phyloP scores from a whole-genome alignment of 1,139 yeast genomes.

The Candida pseudoviswanathii region DNA sequence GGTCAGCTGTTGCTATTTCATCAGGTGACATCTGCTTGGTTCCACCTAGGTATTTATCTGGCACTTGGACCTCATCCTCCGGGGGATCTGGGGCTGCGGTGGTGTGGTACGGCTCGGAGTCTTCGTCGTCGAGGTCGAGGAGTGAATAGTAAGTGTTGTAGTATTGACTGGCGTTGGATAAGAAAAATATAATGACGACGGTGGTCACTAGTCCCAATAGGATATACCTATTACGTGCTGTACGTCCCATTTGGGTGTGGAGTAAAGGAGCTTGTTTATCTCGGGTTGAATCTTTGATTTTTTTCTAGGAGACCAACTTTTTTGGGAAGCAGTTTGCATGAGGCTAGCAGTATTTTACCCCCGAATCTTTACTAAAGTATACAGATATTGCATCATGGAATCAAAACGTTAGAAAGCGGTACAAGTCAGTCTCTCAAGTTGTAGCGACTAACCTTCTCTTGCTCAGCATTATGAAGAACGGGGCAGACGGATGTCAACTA shows the following conservation, averaged over 20 bases:
- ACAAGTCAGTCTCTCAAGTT: no score
- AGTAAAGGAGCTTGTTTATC: no score
- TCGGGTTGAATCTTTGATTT: no score
- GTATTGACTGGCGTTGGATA: neutral
- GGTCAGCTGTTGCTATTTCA: constrained; percentile 15
- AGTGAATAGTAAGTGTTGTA: neutral
- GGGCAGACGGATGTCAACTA: no score
- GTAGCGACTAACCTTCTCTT: no score
- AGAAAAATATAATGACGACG: neutral
- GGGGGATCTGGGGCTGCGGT: neutral
- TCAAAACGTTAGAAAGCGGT: no score
- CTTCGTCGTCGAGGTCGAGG: neutral
- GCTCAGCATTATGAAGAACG: no score
- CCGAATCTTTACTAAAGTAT: no score
- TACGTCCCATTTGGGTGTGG: neutral
- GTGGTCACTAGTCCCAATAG: neutral
- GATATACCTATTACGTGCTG: neutral
- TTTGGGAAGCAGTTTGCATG: no score
- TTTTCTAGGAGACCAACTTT: no score
- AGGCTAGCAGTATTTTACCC: no score
- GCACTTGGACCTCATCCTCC: constrained; percentile 17
- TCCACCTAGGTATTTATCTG: constrained; percentile 28
- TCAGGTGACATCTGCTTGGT: constrained; percentile 21
- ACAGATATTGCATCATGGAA: no score
- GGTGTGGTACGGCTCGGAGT: neutral